phyloP scores from a whole-genome alignment of 805 yeast species.

The Ogataea populi-albae region DNA sequence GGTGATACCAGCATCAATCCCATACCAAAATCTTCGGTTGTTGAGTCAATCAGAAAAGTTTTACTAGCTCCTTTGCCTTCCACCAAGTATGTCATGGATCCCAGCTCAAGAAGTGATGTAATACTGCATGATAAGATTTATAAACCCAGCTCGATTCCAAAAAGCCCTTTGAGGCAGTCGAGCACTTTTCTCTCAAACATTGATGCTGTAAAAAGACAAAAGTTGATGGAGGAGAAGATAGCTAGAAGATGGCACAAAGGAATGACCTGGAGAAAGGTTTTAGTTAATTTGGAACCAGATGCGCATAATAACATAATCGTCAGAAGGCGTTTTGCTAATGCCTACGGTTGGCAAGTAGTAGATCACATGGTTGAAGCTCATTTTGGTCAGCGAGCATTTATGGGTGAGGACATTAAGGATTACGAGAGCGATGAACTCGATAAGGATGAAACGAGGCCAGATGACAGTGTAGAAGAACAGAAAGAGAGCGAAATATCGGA shows the following conservation, averaged over 20 bases:
- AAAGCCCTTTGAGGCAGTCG: constrained; percentile 26
- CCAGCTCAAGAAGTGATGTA: constrained; percentile 53
- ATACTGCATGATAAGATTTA: constrained; percentile 84
- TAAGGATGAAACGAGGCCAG: constrained; percentile 9
- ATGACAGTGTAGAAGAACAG: constrained; percentile 8
- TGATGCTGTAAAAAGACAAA: constrained; percentile 40
- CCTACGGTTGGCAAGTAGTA: constrained; percentile 94
- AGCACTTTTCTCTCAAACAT: constrained; percentile 21
- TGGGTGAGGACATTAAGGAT: constrained; percentile 23
- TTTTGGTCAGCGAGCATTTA: constrained; percentile 36
- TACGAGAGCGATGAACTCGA: constrained; percentile 18
- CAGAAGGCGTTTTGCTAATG: constrained; percentile 83
- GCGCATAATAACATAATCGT: constrained; percentile 94
- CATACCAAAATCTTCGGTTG: constrained; percentile 70
- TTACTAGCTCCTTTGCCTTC: constrained; percentile 81
- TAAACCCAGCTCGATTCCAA: constrained; percentile 51
- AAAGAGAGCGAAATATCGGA: constrained; percentile 14
- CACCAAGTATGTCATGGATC: constrained; percentile 62
- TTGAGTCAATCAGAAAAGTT: constrained; percentile 75
- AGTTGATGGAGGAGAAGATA: constrained; percentile 65
- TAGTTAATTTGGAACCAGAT: constrained; percentile 83
- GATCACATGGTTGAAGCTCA: constrained; percentile 73
- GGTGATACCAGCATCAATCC: constrained; percentile 16
- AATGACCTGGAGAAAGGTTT: constrained; percentile 87
- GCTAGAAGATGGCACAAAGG: constrained; percentile 86